Base-by-base conservation (phyloP, 1,284 basidiomycete genomes). In the Ceratobasidium sp. region DNA sequence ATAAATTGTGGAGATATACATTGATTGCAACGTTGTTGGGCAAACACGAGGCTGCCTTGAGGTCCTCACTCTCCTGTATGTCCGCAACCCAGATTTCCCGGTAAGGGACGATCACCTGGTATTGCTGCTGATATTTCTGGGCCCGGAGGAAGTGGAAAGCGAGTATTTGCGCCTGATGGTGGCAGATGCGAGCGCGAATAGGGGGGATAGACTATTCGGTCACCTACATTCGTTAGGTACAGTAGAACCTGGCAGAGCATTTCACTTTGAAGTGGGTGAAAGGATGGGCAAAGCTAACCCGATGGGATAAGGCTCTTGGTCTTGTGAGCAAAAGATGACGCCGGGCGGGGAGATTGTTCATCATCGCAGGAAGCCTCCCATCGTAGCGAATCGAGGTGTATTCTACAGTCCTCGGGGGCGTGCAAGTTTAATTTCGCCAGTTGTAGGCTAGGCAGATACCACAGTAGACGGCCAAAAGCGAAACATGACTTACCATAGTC, bases 281-380 rank as follows among this genome's bases (percentile, higher is more conserved):
- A 54, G 13, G 56, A 71, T 48, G 56, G 61, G 68, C 56, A 19
- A 1, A 39, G 27, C 8, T 29, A 16, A 9, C 24, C 56, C 41
- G 13, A 48, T 27, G 37, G 22, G 16, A 48, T 39, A 13, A 19
- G 49, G 62, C 29, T 11, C 49, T 29, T 14, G 29, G 68, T 61
- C 68, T 61, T 43, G 68, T 71, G 68, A 71, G 43, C 68, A 49
- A 14, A 29, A 71, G 27, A 43, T 34, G 34, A 49, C 53, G 66
- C 49, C 39, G 31, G 22, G 56, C 49, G 54, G 61, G 22, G 16
- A 24, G 27, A 29, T 24, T 39, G 61, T 13, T 8, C 24, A 39
- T 63, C 61, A 48, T 48, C 41, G 41, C 24, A 29, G 16, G 43
- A 63, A 63, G 53, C 24, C 22, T 24, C 13, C 27, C 39, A 48